Conservation (phyloP, 2,329 filamentous ascomycete species). For the Gremmenia infestans region DNA sequence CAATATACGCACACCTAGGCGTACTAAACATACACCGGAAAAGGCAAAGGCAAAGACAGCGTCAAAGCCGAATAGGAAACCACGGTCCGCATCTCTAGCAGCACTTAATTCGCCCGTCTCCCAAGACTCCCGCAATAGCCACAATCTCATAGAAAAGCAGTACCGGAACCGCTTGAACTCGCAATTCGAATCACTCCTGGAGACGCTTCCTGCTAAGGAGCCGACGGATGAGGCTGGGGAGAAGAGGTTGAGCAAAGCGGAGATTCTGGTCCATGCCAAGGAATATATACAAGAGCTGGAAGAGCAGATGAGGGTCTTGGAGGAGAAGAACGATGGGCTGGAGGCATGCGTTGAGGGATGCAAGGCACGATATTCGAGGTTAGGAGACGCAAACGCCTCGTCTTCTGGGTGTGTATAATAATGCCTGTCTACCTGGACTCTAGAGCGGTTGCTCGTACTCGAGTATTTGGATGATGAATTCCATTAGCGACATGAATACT, state of each 20-base stretch:
- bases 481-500: no score
- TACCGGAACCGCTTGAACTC: constrained; percentile 14
- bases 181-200: constrained; percentile 11
- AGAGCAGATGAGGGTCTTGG: constrained; percentile 4
- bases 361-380: neutral
- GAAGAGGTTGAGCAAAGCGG: constrained; percentile 11
- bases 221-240: neutral
- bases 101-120: neutral
- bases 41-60: neutral
- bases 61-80: neutral
- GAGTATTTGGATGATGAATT: no score
- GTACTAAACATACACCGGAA: neutral
- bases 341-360: neutral
- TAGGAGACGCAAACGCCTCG: no score
- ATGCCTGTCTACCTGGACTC: no score
- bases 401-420: no score
- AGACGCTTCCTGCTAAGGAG: neutral
- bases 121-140: constrained; percentile 6
- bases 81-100: neutral
- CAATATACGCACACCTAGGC: neutral
- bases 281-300: constrained; percentile 11
- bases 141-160: constrained; percentile 16
- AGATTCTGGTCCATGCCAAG: constrained; percentile 11
- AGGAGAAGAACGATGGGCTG: constrained; percentile 4
- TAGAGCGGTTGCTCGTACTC: no score